Base-by-base conservation (phyloP, 306 rosid species). In the Begonia masoniana region DNA sequence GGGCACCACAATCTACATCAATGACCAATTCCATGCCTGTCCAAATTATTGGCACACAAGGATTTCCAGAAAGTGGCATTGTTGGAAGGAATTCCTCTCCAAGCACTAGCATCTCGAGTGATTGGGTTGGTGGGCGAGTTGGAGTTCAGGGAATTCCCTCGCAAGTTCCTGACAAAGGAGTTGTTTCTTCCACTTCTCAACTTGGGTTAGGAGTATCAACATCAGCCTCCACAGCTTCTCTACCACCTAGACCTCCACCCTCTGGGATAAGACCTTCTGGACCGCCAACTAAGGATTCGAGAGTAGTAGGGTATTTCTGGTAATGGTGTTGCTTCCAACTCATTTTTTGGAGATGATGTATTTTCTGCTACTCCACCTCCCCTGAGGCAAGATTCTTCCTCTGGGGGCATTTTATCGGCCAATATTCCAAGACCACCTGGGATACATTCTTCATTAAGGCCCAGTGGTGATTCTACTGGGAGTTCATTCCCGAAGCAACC, bases 321-420 rank as follows among this genome's bases (percentile, higher is more conserved):
- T 35, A 92, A 83, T 50, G 96, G 88, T 50, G 65, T 69, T 74
- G 61, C 83, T 74, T 57, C 93, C 17, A 68, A 72, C 65, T 63
- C 88, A 43, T 54, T 75, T 69, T 81, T 86, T 60, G 93, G 87
- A 70, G 85, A 82, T 67, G 93, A 79, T 67, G 43, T 66, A 55
- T 83, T 92, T 67, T 82, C 93, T 54, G 74, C 93, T 45, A 63
- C 50, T 58, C 57, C 82, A 52, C 63, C 80, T 70, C 79, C 77
- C 65, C 75, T 74, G 12, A 81, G 72, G 61, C 78, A 72, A 70
- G 73, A 66, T 63, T 57, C 75, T 56, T 65, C 95, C 62, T 52
- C 74, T 1, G 73, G 56, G 10, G 63, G 59, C 43, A 67, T 63
- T 65, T 59, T 94, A 57, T 65, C 88, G 36, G 68, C 78, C 51